Base-by-base conservation (phyloP, 2,329 filamentous ascomycete genomes). In the Exutisphaerella laricina region DNA sequence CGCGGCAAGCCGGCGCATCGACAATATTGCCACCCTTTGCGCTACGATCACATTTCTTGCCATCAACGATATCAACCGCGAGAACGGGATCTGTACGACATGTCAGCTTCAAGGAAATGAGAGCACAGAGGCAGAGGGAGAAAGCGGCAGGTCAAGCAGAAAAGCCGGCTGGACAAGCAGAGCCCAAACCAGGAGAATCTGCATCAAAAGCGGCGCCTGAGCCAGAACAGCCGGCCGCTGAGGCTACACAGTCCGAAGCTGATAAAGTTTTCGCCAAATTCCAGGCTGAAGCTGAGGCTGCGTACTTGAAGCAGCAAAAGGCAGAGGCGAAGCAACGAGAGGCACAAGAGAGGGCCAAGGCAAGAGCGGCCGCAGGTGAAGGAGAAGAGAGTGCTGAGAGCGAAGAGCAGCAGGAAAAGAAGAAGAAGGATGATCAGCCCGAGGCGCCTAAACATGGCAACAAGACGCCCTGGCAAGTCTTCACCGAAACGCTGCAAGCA, bases 391-490 rank as follows among this genome's bases (percentile, higher is more conserved):
- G 56, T 9, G 63, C 68, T 32, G 66, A 74, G 25, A 63, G 67
- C 45, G 69, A 75, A 44, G 71, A 58, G 40, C 70, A 79, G 50
- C 54, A 64, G 52, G 33, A 35, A 26, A 43, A 61, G 61, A 75
- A 82, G 63, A 75, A 81, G 62, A 79, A 86, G 57, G 79, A 88
- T 48, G 70, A 72, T 26, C 67, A 79, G 20, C 83, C 89, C 9
- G 87, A 90, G 16, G 90, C 89, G 10, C 90, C 92, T n/a, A 90
- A 89, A 14, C 92, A 98, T 62, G 92, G 92, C 48, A 88, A 95
- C 71, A 98, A 98, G 74, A 92, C 90, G 3, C 92, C 92, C 41
- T 97, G 92, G 89, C 88, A 97, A 65, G 92, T 98, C 22, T 98
- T 98, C 71, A 87, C 87, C 61, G 92, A 98, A 63, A 98, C 92